phyloP scores from a whole-genome alignment of 2,329 filamentous ascomycete genomes.

The Neofusicoccum umdonicola region DNA sequence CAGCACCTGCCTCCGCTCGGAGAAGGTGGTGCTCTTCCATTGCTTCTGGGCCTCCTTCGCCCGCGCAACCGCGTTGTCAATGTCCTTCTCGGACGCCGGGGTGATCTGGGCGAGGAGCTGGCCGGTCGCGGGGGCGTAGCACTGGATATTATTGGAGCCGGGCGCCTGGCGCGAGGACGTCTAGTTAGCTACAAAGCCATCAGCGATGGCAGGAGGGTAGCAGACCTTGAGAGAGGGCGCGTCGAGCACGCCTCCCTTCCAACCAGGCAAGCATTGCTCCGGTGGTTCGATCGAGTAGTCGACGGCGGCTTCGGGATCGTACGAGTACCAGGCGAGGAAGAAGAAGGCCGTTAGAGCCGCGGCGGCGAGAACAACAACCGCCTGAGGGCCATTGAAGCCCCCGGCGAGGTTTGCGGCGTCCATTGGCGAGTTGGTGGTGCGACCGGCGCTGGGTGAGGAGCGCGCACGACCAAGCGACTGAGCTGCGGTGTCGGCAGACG shows the following conservation, averaged over 20 bases:
- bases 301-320: constrained; percentile 43
- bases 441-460: not conserved
- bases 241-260: constrained; percentile 58
- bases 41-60: constrained; percentile 70
- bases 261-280: constrained; percentile 55
- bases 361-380: not conserved
- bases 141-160: constrained; percentile 69
- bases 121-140: constrained; percentile 87
- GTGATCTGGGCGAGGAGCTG: constrained; percentile 75
- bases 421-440: constrained; percentile 9
- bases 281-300: constrained; percentile 62
- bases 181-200: constrained; percentile 19
- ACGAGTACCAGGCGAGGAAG: constrained; percentile 6
- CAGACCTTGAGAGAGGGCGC: constrained; percentile 60
- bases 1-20: constrained; percentile 74
- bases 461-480: not conserved
- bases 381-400: not conserved
- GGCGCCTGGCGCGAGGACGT: constrained; percentile 43
- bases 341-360: constrained; percentile 2
- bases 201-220: not conserved
- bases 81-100: constrained; percentile 70
- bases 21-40: constrained; percentile 78
- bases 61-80: constrained; percentile 74
- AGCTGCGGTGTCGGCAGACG: not conserved
- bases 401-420: not conserved